Evolutionary conservation across 352 stramenopile species (phyloP).

Genomic region (Phytophthora boehmeriae): DNA sequence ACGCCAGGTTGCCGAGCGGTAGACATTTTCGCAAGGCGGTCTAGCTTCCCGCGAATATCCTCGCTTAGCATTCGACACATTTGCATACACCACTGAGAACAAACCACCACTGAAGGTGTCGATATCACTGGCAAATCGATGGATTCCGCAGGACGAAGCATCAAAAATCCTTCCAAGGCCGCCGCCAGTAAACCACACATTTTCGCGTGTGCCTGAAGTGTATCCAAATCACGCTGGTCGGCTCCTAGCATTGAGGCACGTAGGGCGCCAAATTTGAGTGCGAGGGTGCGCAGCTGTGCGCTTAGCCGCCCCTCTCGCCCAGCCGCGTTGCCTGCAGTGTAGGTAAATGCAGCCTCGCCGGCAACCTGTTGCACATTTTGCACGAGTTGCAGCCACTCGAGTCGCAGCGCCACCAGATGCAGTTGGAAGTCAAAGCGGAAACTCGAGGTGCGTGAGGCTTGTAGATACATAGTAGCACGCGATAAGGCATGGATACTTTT

Average conservation of each 20-base stretch:
- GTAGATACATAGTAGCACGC: slow-evolving; percentile 34
- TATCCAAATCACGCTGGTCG: slow-evolving; percentile 29
- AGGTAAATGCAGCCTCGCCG: slow-evolving; percentile 46
- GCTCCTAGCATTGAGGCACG: slow-evolving; percentile 39
- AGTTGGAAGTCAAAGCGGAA: slow-evolving; percentile 56
- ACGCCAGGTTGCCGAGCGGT: slow-evolving; percentile 18
- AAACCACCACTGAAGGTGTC: not conserved
- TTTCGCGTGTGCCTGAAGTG: slow-evolving; percentile 28
- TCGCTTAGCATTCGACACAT: slow-evolving; percentile 19
- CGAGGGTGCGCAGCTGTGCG: slow-evolving; percentile 30
- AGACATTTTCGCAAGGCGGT: slow-evolving; percentile 32
- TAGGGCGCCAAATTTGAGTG: slow-evolving; percentile 30
- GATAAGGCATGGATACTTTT: slow-evolving; percentile 36
- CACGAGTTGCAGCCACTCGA: slow-evolving; percentile 48
- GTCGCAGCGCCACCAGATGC: slow-evolving; percentile 39
- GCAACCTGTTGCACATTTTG: slow-evolving; percentile 52
- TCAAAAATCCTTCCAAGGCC: slow-evolving; percentile 40
- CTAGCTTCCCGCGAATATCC: slow-evolving; percentile 24
- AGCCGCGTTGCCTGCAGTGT: slow-evolving; percentile 17
- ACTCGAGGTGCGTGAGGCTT: slow-evolving; percentile 39
- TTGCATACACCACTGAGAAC: slow-evolving; percentile 20
- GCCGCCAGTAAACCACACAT: slow-evolving; percentile 36
- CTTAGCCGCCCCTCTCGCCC: slow-evolving; percentile 33
- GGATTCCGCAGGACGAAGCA: slow-evolving; percentile 26
- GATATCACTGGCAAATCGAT: slow-evolving; percentile 22